Evolutionary conservation across 371 early-diverging fungal genomes (phyloP).

Genomic region (Haplosporangium sp.): DNA sequence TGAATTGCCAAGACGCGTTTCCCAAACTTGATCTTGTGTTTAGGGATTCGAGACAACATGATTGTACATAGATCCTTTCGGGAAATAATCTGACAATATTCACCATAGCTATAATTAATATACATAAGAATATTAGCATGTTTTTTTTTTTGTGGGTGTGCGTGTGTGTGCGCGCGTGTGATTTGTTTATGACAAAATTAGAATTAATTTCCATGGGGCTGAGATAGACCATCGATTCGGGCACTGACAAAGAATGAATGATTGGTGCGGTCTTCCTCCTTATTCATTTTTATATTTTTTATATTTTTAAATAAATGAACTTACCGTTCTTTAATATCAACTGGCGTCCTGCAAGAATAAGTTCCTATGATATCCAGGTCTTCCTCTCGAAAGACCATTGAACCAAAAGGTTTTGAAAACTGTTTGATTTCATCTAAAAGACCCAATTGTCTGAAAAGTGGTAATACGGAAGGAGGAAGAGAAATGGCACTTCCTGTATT

Average conservation of each 20-base stretch:
- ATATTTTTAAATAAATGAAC: not conserved
- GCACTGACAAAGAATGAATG: no score
- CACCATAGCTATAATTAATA: conserved; percentile 20
- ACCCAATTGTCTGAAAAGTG: conserved; percentile 29
- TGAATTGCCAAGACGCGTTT: conserved; percentile 31
- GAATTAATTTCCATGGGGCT: no score
- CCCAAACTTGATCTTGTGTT: conserved; percentile 36
- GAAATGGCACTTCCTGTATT: conserved; percentile 39
- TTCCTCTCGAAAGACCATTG: conserved; percentile 24
- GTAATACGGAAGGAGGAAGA: conserved; percentile 27
- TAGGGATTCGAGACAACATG: conserved; percentile 23
- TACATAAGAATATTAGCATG: no score
- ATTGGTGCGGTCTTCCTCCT: no score
- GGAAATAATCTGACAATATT: conserved; percentile 31
- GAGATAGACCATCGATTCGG: no score
- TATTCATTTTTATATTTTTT: no score
- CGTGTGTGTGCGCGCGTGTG: no score
- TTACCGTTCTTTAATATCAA: conserved; percentile 40
- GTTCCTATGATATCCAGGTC: conserved; percentile 15
- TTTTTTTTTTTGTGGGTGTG: no score
- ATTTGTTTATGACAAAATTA: no score
- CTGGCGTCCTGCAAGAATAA: conserved; percentile 10
- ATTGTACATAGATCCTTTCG: conserved; percentile 30
- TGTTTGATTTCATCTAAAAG: conserved; percentile 28
- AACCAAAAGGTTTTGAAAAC: conserved; percentile 35